These are phyloP conservation scores for Sanghuangporus baumii DNA, from an alignment of 1,284 basidiomycete genomes.

Conservation along the genomic window DNA sequence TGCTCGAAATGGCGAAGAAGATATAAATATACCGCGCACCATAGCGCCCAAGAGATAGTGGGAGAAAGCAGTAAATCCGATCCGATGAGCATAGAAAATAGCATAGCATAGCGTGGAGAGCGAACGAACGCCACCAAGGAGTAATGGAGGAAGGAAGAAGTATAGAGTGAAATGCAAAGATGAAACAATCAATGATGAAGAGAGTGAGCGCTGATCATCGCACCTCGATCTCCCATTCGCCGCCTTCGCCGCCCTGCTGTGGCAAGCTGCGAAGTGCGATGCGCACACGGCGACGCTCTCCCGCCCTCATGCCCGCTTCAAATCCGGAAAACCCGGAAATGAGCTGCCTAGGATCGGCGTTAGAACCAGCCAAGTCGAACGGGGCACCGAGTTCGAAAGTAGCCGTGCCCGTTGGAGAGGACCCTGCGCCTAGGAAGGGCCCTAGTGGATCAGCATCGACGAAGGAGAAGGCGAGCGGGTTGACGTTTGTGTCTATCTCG, in stretches of 20 bases:
- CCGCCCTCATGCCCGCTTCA: slow-evolving; percentile 23
- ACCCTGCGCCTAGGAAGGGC: slow-evolving; percentile 10
- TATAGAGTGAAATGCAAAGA: neutral
- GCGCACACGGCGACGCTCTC: slow-evolving; percentile 39
- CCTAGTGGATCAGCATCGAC: slow-evolving; percentile 10
- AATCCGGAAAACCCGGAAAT: slow-evolving; percentile 29
- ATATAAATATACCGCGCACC: neutral
- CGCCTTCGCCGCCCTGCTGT: slow-evolving; percentile 51
- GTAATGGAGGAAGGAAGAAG: neutral
- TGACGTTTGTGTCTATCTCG: neutral
- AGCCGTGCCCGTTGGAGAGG: neutral
- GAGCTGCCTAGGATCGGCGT: slow-evolving; percentile 23
- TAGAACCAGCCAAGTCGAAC: neutral
- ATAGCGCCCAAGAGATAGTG: neutral
- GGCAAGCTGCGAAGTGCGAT: slow-evolving; percentile 62
- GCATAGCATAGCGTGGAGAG: neutral
- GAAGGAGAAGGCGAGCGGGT: slow-evolving; percentile 5
- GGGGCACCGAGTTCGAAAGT: neutral
- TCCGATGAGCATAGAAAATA: neutral
- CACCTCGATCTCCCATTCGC: slow-evolving; percentile 69
- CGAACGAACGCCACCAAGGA: neutral
- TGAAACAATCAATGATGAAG: neutral
- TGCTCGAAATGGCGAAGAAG: neutral
- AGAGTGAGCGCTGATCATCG: neutral
- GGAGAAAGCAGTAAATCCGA: neutral